Percentiles rank a stretch among this genome's conserved stretches.
Conservation (phyloP, 1,284 basidiomycete genomes). For the Meira miltonrushii region DNA sequence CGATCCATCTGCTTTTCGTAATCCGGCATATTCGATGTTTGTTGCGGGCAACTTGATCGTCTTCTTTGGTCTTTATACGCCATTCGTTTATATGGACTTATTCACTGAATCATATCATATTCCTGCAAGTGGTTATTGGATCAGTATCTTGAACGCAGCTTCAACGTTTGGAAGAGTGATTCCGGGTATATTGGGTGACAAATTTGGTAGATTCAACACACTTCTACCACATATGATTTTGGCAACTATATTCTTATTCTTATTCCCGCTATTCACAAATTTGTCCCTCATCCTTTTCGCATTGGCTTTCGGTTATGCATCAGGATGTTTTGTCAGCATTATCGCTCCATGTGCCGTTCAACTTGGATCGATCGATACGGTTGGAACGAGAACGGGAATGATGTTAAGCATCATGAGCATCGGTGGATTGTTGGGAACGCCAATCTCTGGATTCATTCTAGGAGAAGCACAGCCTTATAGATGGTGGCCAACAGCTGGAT, state of each 20-base stretch:
- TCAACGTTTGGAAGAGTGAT: conserved; percentile 37
- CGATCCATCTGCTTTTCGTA: conserved; percentile 12
- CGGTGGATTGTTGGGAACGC: conserved; percentile 39
- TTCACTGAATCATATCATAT: conserved; percentile 8
- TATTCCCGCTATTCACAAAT: conserved; percentile 19
- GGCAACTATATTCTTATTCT: conserved; percentile 25
- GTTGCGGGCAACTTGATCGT: conserved; percentile 5
- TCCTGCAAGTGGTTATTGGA: conserved; percentile 12
- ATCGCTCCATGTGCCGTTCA: conserved; percentile 44
- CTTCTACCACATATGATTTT: conserved; percentile 30
- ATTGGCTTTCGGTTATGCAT: conserved; percentile 35
- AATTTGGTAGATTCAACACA: conserved; percentile 39
- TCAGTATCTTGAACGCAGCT: conserved; percentile 16
- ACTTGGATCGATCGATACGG: conserved; percentile 42
- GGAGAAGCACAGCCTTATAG: conserved; percentile 6
- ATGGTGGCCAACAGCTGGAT: conserved; percentile 15
- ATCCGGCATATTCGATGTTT: conserved; percentile 13
- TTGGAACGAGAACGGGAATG: conserved; percentile 42
- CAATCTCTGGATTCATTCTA: conserved; percentile 22
- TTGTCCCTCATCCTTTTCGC: conserved; percentile 30
- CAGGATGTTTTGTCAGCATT: conserved; percentile 44
- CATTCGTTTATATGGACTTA: conserved; percentile 32
- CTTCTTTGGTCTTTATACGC: conserved; percentile 25
- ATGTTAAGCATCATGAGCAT: conserved; percentile 40
- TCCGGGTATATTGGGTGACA: conserved; percentile 42